These are phyloP conservation scores for Phylloporus sp. DNA, from an alignment of 768 basidiomycete species.

Conservation along the genomic window DNA sequence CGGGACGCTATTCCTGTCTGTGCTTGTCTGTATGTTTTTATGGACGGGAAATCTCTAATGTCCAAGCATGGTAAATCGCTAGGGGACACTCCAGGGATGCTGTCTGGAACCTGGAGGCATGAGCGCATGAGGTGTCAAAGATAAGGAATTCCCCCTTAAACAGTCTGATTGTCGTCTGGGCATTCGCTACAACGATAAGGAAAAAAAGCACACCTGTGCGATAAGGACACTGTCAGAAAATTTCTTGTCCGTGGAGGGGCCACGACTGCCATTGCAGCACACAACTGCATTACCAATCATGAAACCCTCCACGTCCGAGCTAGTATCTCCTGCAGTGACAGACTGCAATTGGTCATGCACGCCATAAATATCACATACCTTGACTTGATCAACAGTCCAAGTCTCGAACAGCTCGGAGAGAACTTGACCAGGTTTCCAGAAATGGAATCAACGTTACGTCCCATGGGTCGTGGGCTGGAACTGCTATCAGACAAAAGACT, in stretches of 20 bases:
- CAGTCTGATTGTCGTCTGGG: background rate
- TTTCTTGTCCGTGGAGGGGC: background rate
- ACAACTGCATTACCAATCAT: background rate
- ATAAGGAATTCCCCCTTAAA: slow-evolving; percentile 36
- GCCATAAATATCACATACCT: background rate
- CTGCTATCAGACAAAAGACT: background rate
- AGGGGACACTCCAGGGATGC: background rate
- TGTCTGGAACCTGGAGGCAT: background rate
- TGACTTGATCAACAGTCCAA: too few species aligned
- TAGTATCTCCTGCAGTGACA: background rate
- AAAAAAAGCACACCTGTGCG: background rate
- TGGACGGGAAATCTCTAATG: background rate
- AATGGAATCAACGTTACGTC: background rate
- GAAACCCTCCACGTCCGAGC: background rate
- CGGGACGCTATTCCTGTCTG: background rate
- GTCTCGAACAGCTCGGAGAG: background rate
- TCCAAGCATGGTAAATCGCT: background rate
- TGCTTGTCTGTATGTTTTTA: background rate
- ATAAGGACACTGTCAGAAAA: background rate
- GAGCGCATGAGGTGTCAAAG: slow-evolving; percentile 1
- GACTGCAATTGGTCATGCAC: background rate
- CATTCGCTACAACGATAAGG: background rate
- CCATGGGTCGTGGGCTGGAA: too few species aligned
- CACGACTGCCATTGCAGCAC: too few species aligned
- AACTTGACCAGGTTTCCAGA: background rate